phyloP scores from a whole-genome alignment of 1,284 basidiomycete species.

The Ustilago lituana region DNA sequence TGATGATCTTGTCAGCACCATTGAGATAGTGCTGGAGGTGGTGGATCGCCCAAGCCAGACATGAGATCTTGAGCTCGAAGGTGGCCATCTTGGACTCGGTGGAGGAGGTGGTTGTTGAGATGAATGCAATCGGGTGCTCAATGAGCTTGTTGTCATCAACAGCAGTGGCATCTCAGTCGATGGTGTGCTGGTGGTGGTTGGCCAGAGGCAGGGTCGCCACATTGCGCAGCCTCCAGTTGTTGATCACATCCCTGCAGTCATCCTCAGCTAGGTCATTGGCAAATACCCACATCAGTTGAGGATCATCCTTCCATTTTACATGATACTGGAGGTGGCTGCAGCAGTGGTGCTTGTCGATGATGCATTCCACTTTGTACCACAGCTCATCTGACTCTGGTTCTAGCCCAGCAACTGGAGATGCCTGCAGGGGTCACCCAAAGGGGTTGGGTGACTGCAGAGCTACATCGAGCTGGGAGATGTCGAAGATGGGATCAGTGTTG shows the following conservation, averaged over 20 bases:
- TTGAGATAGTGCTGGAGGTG: constrained; percentile 3
- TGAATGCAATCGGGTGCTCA: background rate
- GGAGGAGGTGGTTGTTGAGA: background rate
- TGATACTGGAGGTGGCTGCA: background rate
- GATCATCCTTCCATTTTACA: background rate
- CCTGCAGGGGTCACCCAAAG: background rate
- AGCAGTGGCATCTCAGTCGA: background rate
- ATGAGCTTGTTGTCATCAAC: no score
- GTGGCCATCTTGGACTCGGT: background rate
- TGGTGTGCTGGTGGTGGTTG: background rate
- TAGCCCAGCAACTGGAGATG: background rate
- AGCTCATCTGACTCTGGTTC: background rate
- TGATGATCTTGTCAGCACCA: constrained; percentile 2
- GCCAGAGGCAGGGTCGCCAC: no score
- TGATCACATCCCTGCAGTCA: background rate
- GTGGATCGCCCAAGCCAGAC: no score
- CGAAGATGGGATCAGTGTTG: background rate
- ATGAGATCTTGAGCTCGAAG: background rate
- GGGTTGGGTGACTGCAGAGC: background rate
- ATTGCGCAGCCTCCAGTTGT: no score
- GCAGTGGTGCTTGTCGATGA: background rate
- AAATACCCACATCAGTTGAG: background rate
- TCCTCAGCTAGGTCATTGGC: background rate
- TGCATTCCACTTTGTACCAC: background rate
- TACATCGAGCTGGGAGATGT: no score